Percentiles rank a stretch among this genome's conserved stretches.
Conservation (phyloP, 1,284 basidiomycete species). For the Ceratobasidium sp. region DNA sequence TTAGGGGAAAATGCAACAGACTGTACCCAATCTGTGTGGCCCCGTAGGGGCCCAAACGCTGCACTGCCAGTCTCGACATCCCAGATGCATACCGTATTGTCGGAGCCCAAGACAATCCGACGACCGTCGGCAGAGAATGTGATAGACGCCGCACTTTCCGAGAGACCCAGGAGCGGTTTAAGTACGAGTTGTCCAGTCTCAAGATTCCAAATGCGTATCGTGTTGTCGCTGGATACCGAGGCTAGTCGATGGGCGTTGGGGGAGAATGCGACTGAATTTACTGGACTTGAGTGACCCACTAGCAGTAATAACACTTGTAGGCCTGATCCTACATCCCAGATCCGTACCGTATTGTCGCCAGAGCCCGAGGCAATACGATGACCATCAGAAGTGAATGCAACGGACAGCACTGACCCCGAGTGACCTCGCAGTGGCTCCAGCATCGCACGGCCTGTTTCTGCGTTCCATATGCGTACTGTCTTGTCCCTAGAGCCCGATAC, state of each 20-base stretch:
- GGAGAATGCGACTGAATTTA: constrained; percentile 13
- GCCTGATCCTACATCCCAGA: constrained; percentile 20
- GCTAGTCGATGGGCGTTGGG: not conserved
- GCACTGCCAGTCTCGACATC: constrained; percentile 18
- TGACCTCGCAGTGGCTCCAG: constrained; percentile 12
- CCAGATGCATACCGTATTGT: constrained; percentile 43
- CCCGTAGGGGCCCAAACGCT: not conserved
- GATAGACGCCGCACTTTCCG: no score
- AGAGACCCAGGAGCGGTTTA: no score
- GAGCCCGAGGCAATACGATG: constrained; percentile 31
- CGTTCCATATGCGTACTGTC: constrained; percentile 31
- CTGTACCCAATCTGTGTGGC: not conserved
- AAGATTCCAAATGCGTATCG: constrained; percentile 1
- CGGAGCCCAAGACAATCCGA: constrained; percentile 41
- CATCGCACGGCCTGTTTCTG: not conserved
- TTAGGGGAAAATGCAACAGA: constrained; percentile 6
- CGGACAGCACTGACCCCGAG: constrained; percentile 9
- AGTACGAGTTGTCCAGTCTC: no score
- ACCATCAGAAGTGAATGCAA: constrained; percentile 32
- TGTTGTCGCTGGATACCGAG: not conserved
- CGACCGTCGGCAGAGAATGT: no score
- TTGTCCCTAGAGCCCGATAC: constrained; percentile 8
- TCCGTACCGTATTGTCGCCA: constrained; percentile 12
- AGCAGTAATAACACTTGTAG: not conserved
- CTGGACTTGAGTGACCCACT: not conserved